These are phyloP conservation scores for Eragrostis nindensis DNA, from an alignment of 176 grass and related monocot genomes.

Conservation along the genomic window DNA sequence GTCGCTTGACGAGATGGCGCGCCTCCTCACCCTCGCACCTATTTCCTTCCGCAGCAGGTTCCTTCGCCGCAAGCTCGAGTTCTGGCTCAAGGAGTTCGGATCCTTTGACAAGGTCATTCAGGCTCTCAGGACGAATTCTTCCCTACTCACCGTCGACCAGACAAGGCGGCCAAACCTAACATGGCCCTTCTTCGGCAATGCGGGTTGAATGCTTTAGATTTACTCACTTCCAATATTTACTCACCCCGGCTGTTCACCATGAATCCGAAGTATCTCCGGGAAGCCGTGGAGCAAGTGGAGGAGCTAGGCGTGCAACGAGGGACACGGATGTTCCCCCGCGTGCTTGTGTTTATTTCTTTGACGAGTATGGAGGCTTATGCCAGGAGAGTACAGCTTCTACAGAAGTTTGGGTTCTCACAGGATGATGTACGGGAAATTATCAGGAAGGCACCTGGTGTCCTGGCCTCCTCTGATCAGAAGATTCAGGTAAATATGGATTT, in stretches of 20 bases:
- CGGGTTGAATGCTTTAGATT: neutral
- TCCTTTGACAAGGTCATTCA: slow-evolving; percentile 30
- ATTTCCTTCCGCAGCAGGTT: neutral
- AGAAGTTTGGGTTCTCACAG: neutral
- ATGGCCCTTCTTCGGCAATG: slow-evolving; percentile 36
- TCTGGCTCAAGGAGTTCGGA: slow-evolving; percentile 35
- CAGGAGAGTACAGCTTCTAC: neutral
- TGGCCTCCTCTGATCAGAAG: neutral
- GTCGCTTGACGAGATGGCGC: neutral
- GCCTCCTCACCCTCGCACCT: neutral
- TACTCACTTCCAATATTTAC: neutral
- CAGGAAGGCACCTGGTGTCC: neutral
- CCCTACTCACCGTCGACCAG: neutral
- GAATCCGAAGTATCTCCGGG: neutral
- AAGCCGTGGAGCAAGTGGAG: neutral
- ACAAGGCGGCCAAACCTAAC: slow-evolving; percentile 44
- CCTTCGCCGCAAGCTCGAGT: slow-evolving; percentile 15
- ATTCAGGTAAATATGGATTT: neutral
- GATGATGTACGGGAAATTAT: neutral
- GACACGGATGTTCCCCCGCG: slow-evolving; percentile 14
- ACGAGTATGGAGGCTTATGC: neutral
- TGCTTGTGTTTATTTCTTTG: neutral
- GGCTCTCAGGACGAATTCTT: neutral
- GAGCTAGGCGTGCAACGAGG: slow-evolving; percentile 26
- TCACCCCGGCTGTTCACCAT: neutral